Evolutionary conservation across 1,284 basidiomycete genomes (phyloP).

Genomic region (Porogramme epimiltina): DNA sequence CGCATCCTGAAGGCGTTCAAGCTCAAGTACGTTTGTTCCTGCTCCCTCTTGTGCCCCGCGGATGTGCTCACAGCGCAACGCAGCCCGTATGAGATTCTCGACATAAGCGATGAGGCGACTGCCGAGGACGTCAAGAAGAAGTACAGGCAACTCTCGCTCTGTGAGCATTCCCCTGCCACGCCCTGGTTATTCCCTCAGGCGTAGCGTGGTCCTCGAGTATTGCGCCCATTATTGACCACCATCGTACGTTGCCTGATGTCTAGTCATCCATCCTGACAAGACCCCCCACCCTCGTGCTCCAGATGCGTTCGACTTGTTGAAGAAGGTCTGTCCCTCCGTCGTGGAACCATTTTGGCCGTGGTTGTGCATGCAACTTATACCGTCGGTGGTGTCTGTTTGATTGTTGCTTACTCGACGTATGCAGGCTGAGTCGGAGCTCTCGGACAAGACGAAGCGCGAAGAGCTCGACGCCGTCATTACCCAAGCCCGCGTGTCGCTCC

Average conservation of each 20-base stretch:
- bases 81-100: slow-evolving; percentile 80
- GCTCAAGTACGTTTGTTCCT: slow-evolving; percentile 64
- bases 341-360: too few relatives aligned
- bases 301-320: slow-evolving; percentile 82
- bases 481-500: slow-evolving; percentile 63
- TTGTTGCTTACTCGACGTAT: background rate
- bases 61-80: background rate
- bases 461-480: slow-evolving; percentile 78
- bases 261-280: slow-evolving; percentile 89
- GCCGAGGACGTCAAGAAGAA: slow-evolving; percentile 78
- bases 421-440: slow-evolving; percentile 80
- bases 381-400: slow-evolving; percentile 2
- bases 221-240: slow-evolving; percentile 20
- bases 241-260: slow-evolving; percentile 43
- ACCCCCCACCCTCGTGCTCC: slow-evolving; percentile 75
- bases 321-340: slow-evolving; percentile 67
- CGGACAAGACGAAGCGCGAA: slow-evolving; percentile 71
- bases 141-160: slow-evolving; percentile 79
- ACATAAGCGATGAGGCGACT: slow-evolving; percentile 63
- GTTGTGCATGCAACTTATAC: too few relatives aligned
- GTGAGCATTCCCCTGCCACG: slow-evolving; percentile 46
- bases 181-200: slow-evolving; percentile 5
- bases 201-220: slow-evolving; percentile 2
- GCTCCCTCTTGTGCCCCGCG: background rate
- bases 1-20: slow-evolving; percentile 84